These are phyloP conservation scores for Phoma herbarum DNA, from an alignment of 2,329 filamentous ascomycete genomes.

Conservation along the genomic window DNA sequence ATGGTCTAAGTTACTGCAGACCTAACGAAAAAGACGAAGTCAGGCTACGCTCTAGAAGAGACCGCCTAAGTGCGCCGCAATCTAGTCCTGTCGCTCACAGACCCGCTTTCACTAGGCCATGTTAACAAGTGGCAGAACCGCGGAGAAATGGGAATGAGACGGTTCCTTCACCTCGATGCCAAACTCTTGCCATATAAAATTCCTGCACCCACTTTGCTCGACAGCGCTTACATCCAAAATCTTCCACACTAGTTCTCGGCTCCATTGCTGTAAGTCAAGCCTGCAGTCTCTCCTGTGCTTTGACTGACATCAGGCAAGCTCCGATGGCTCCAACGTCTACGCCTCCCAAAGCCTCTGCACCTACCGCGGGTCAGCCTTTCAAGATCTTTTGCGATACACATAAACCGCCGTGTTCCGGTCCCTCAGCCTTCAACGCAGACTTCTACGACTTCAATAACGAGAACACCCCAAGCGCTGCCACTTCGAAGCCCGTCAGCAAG, in stretches of 20 bases:
- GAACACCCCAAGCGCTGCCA: neutral
- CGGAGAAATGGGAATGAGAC: neutral
- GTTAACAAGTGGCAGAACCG: neutral
- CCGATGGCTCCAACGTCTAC: slow-evolving; percentile 2
- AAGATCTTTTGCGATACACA: slow-evolving; percentile 9
- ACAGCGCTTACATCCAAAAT: neutral
- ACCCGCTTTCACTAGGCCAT: neutral
- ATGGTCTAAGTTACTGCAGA: neutral
- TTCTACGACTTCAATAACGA: slow-evolving; percentile 4
- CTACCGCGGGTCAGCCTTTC: neutral
- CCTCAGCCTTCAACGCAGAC: neutral
- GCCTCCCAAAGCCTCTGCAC: neutral
- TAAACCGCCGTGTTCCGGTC: neutral
- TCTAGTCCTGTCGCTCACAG: too few relatives aligned
- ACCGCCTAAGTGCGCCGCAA: too few relatives aligned
- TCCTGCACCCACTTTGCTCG: neutral
- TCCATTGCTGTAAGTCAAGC: neutral
- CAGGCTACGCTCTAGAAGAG: neutral
- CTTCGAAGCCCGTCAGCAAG: neutral
- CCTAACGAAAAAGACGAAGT: neutral
- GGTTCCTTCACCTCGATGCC: slow-evolving; percentile 11
- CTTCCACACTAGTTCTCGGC: neutral
- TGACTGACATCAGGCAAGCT: neutral
- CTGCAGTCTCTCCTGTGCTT: neutral
- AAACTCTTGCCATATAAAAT: neutral